Base-by-base conservation (phyloP, 2,329 filamentous ascomycete species). In the Pestalotiopsis sp. region DNA sequence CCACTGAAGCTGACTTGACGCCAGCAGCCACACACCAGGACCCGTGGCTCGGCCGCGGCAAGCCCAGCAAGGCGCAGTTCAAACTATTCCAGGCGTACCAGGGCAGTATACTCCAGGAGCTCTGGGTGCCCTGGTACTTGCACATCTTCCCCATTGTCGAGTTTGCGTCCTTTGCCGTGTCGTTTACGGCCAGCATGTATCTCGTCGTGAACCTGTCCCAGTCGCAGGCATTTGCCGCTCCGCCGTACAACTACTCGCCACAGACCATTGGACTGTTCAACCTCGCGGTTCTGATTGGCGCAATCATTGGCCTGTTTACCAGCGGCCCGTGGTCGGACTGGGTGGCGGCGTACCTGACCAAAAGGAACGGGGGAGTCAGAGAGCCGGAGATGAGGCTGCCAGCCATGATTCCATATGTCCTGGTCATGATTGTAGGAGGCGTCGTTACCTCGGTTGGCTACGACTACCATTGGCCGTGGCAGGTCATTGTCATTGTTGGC, bases 91-190 rank as follows among this genome's bases (percentile, higher is more conserved):
- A 87, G 69, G 75, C 81, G 0, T 85, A 77, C 71, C 78, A 83
- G 2, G 80, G 86, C 72, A 82, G 80, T 25, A 80, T 90, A 36
- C 57, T 86, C 2, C 76, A 83, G 38, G 87, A 89, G 72, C 80
- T 91, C 25, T 89, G 85, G 84, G 83, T 88, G 7, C 90, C 89
- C 0, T 90, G 87, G 84, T 89, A 90, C 72, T 80, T 91, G 1
- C 86, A 90, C 74, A 72, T 82, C 0, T 91, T 88, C 76, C 89
- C 90, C 0, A 96, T 61, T n/a, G 59, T 67, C 66, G 66, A 67
- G 66, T 67, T 67, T 27, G 66, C 66, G 5, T 49, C 66, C 17
- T 67, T 61, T 40, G 66, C 62, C 45, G 57, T 67, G 36, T 67
- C 66, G 14, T 67, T 40, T 25, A 49, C 57, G 5, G 66, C 66